A percentile compares a stretch with the other conserved stretches of the same genome.
phyloP scores from a whole-genome alignment of 257 asterid species.

The Capsicum baccatum region DNA sequence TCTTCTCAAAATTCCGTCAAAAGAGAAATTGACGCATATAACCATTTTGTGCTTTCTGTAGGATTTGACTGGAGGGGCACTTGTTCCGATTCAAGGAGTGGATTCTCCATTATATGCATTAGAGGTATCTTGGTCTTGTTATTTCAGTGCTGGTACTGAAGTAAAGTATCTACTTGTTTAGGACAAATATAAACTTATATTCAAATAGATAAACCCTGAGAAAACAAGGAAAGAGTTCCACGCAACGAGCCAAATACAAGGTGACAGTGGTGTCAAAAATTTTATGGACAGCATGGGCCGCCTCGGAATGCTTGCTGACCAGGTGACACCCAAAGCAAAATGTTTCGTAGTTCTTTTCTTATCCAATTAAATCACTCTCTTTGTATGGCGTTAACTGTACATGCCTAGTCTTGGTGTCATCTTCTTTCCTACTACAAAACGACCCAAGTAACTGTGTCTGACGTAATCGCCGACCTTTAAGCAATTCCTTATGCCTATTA shows the following conservation, averaged over 20 bases:
- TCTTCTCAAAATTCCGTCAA: not conserved
- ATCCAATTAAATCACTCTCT: not conserved
- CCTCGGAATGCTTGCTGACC: slow-evolving; percentile 60
- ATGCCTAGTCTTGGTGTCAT: not conserved
- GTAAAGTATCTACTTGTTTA: slow-evolving; percentile 19
- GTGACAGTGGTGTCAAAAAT: slow-evolving; percentile 50
- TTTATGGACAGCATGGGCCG: slow-evolving; percentile 71
- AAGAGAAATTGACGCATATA: not conserved
- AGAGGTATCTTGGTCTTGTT: slow-evolving; percentile 48
- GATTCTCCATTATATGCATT: slow-evolving; percentile 73
- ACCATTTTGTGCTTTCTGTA: slow-evolving; percentile 29
- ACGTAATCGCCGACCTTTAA: not conserved
- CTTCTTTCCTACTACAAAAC: not conserved
- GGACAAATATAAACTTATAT: slow-evolving; percentile 10
- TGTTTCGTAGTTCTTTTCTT: not conserved
- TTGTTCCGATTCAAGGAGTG: slow-evolving; percentile 71
- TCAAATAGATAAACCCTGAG: slow-evolving; percentile 65
- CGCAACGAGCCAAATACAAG: slow-evolving; percentile 44
- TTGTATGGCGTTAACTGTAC: not conserved
- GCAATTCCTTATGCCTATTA: not conserved
- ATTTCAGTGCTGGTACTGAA: slow-evolving; percentile 23
- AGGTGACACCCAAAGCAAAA: slow-evolving; percentile 49
- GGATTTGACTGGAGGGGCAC: slow-evolving; percentile 78
- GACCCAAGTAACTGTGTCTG: no score
- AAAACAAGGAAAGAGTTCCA: slow-evolving; percentile 58